Evolutionary conservation across 441 rosid genomes (phyloP).

Genomic region (Syzygium syzygioides): DNA sequence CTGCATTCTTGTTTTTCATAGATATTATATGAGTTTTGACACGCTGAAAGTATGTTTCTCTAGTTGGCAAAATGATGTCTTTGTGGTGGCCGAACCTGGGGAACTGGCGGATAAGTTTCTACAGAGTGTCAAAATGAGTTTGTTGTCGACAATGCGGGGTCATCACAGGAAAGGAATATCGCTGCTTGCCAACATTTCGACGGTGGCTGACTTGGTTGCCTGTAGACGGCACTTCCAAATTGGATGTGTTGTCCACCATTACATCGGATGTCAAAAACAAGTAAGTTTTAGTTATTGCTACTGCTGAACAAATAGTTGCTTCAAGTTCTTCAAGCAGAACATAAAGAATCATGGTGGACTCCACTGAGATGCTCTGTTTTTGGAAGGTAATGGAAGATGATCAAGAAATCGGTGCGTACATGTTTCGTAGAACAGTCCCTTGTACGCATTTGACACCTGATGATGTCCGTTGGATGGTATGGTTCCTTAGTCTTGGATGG

Average conservation of each 20-base stretch:
- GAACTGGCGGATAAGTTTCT: conserved; percentile 87
- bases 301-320: neutral
- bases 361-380: conserved; percentile 4
- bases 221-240: conserved; percentile 75
- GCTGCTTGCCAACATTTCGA: conserved; percentile 56
- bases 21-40: conserved; percentile 16
- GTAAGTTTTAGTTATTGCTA: conserved; percentile 22
- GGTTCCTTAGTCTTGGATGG: neutral
- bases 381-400: conserved; percentile 89
- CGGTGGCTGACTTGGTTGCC: conserved; percentile 65
- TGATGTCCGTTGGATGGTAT: conserved; percentile 14
- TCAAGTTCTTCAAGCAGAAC: neutral
- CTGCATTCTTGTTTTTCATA: conserved; percentile 1
- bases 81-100: conserved; percentile 99
- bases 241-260: conserved; percentile 82
- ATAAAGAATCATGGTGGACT: neutral
- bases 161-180: conserved; percentile 41
- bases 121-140: conserved; percentile 74
- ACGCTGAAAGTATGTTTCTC: conserved; percentile 15
- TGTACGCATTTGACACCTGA: conserved; percentile 45
- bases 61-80: conserved; percentile 97
- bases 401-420: conserved; percentile 84
- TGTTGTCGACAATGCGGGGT: conserved; percentile 47
- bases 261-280: conserved; percentile 89
- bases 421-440: conserved; percentile 97